Conservation (phyloP, 768 basidiomycete species). For the Calvatia gigantea region DNA sequence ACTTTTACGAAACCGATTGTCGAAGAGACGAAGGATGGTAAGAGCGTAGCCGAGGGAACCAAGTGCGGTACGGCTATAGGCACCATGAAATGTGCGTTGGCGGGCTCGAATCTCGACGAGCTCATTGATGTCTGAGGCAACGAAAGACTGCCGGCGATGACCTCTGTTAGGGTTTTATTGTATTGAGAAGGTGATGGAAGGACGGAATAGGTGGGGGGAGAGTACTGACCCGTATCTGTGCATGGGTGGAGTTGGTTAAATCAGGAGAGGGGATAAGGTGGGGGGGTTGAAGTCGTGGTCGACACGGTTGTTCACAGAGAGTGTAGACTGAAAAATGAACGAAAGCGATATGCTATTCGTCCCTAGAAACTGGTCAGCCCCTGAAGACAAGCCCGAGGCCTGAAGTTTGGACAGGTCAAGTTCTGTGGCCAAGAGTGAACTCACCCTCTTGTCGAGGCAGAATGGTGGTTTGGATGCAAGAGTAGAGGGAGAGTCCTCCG, state of each 20-base stretch:
- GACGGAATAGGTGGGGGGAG: not conserved
- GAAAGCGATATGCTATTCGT: not conserved
- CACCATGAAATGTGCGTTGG: conserved; percentile 80
- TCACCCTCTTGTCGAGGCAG: too few species aligned
- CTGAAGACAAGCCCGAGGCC: not conserved
- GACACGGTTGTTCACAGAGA: too few species aligned
- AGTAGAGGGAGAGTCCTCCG: not conserved
- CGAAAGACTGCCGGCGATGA: conserved; percentile 43
- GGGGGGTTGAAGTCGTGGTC: too few species aligned
- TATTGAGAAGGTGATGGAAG: not conserved
- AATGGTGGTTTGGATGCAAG: too few species aligned
- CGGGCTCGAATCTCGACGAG: conserved; percentile 76
- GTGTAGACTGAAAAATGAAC: not conserved
- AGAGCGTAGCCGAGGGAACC: conserved; percentile 71
- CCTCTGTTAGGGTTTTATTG: conserved; percentile 20
- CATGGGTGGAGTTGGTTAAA: not conserved
- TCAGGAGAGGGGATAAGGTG: too few species aligned
- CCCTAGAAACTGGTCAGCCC: not conserved
- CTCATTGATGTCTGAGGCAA: conserved; percentile 50
- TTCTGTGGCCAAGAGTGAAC: not conserved
- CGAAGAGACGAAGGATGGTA: conserved; percentile 77
- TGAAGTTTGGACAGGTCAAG: too few species aligned
- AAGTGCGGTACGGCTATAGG: conserved; percentile 74
- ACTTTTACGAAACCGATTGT: conserved; percentile 71
- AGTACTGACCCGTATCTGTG: conserved; percentile 16